Evolutionary conservation across 176 grass and related monocot species (phyloP), one percentile per base, ranked within the genome.

Genomic region (Cenchrus purpureus): DNA sequence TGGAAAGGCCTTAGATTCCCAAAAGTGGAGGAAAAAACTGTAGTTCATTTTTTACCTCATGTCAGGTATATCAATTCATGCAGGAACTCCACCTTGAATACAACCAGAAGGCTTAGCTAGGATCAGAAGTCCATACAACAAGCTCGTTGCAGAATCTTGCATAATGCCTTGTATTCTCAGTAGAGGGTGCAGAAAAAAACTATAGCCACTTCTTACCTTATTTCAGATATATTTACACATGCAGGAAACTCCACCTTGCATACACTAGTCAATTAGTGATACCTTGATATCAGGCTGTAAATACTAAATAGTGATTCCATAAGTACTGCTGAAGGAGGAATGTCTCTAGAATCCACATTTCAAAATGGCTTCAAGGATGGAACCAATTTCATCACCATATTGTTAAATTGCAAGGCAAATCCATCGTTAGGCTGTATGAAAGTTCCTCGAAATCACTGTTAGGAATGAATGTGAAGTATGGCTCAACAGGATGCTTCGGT

Each of bases 11-110:
- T 17, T 34, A 54, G 28, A 74, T 74, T 29, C 29, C 16, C 17
- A 54, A 20, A 19, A 51, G 6, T 17, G 12, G 25, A 34, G 22
- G 8, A 17, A 57, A 66, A 10, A 14, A n/a, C 76, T 15, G 16
- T 40, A 77, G n/a, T 2, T 13, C 32, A 16, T 76, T 49, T 37
- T 28, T 66, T 73, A 54, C 58, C 17, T 48, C 11, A 75, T 58
- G 77, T 73, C 46, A 73, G 70, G 52, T 49, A 73, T 51, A 10
- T 51, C 46, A 73, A 73, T 12, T 73, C 70, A 73, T 73, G 46
- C n/a, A 28, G n/a, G 10, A 71, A 71, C 68, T 12, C 68, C 43
- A n/a, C 19, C 9, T 70, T 45, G 67, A 70, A 45, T 45, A 71
- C 9, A 73, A 31, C 31, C 71, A 73, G 49, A 73, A 29, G 46